Conservation (phyloP, 2,329 filamentous ascomycete genomes). For the Colletotrichum musicola region DNA sequence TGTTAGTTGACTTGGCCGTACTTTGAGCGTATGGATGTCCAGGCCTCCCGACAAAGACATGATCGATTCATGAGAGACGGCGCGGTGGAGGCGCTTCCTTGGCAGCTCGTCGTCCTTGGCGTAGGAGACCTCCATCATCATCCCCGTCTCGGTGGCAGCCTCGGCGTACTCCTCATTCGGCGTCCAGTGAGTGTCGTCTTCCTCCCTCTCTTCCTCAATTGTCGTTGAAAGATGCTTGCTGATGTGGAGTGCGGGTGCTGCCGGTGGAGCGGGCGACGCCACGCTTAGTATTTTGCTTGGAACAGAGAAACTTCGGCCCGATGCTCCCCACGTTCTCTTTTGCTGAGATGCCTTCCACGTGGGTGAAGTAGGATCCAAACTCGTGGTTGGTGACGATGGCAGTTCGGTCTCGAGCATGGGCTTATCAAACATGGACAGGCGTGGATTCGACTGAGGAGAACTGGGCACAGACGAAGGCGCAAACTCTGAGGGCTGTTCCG, state of each 20-base stretch:
- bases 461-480: slow-evolving; percentile 80
- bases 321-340: slow-evolving; percentile 69
- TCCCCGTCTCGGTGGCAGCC: slow-evolving; percentile 46
- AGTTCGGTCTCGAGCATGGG: slow-evolving; percentile 75
- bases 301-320: slow-evolving; percentile 45
- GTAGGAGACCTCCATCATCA: slow-evolving; percentile 46
- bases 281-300: slow-evolving; percentile 44
- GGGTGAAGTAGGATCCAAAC: slow-evolving; percentile 75
- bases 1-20: slow-evolving; percentile 81
- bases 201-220: slow-evolving; percentile 42
- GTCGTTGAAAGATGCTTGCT: slow-evolving; percentile 27
- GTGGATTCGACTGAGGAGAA: slow-evolving; percentile 82
- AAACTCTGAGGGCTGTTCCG: slow-evolving; percentile 72
- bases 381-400: slow-evolving; percentile 86
- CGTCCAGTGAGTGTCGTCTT: slow-evolving; percentile 45
- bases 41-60: slow-evolving; percentile 88
- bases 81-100: slow-evolving; percentile 69
- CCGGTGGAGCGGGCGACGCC: slow-evolving; percentile 32
- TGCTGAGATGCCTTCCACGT: slow-evolving; percentile 64
- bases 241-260: slow-evolving; percentile 44
- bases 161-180: slow-evolving; percentile 52
- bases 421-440: slow-evolving; percentile 84
- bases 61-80: slow-evolving; percentile 87
- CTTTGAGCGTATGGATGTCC: slow-evolving; percentile 87
- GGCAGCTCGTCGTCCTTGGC: slow-evolving; percentile 53